phyloP scores from a whole-genome alignment of 371 early-diverging fungal genomes.

The Mortierella sp. region DNA sequence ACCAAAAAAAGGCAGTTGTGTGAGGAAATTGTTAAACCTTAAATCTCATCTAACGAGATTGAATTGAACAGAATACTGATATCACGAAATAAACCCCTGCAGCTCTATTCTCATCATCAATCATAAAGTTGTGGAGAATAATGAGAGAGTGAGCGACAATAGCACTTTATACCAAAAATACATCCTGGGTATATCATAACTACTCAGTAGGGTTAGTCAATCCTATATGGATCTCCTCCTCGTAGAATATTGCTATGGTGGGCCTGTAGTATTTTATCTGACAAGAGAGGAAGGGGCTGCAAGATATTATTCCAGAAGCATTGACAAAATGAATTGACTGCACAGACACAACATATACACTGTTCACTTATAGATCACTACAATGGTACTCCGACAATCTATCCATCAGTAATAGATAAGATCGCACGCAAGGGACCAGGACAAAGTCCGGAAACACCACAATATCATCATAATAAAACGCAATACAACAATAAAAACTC shows the following conservation, averaged over 20 bases:
- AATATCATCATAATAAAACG: neutral
- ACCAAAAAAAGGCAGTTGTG: constrained; percentile 12
- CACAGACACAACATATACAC: neutral
- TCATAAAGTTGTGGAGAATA: constrained; percentile 10
- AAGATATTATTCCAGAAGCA: constrained; percentile 1
- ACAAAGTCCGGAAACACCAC: neutral
- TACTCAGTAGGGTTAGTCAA: too few species aligned
- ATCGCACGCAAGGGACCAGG: neutral
- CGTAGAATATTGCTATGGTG: too few species aligned
- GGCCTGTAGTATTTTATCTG: too few species aligned
- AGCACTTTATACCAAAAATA: neutral
- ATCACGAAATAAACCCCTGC: constrained; percentile 18
- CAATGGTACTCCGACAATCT: constrained; percentile 21
- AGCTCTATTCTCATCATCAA: neutral
- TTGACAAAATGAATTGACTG: neutral
- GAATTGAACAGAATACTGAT: constrained; percentile 37
- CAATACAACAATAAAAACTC: neutral
- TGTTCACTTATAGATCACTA: neutral
- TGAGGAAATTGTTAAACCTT: constrained; percentile 2
- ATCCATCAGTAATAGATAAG: constrained; percentile 18
- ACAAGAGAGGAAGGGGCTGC: too few species aligned
- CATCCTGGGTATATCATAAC: neutral
- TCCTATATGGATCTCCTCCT: neutral
- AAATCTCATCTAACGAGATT: neutral
- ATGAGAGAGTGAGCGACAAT: constrained; percentile 3